Base-by-base conservation (phyloP, 257 asterid species). In the Petrea volubilis region DNA sequence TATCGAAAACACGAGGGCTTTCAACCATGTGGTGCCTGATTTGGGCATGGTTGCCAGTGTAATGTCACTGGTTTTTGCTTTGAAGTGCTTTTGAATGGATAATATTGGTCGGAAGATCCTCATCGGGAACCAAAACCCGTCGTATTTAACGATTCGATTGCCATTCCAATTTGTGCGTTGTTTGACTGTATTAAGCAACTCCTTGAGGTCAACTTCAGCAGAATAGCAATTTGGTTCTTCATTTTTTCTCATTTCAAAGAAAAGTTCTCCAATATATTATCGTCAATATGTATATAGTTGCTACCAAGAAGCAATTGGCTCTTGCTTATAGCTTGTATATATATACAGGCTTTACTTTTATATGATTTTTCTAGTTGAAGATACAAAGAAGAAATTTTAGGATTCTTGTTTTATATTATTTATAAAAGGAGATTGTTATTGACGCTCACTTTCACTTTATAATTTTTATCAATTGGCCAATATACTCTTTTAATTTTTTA, bases 11-110 rank as follows among this genome's bases (percentile, higher is more conserved):
- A 20, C 11, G 1, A 78, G 66, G 15, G 66, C 65, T 57, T 68
- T 78, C 27, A 78, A 41, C 77, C 79, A 74, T 21, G 74, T 78
- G 24, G 82, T 63, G 1, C 82, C 74, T 13, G 73, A 63, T 78
- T 68, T 78, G 0, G 76, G 79, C 23, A 62, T 12, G 6, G 70
- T 44, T 2, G 76, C 43, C 10, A 74, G 34, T n/a, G 74, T 36
- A 7, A 68, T 43, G 31, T 78, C 68, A 13, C 33, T n/a, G 11
- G 63, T 46, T 27, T 73, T 61, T 3, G 71, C 53, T 67, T 44
- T 31, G 23, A 65, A 58, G 36, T 62, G 9, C 23, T 33, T 73
- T 34, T 68, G 64, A 28, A 55, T 14, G 43, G 56, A 36, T n/a
- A 60, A 13, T 25, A 68, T 43, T 25, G 60, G 51, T 28, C 25